Evolutionary conservation across 176 grass and related monocot species (phyloP).

Genomic region (Bothriochloa decipiens): DNA sequence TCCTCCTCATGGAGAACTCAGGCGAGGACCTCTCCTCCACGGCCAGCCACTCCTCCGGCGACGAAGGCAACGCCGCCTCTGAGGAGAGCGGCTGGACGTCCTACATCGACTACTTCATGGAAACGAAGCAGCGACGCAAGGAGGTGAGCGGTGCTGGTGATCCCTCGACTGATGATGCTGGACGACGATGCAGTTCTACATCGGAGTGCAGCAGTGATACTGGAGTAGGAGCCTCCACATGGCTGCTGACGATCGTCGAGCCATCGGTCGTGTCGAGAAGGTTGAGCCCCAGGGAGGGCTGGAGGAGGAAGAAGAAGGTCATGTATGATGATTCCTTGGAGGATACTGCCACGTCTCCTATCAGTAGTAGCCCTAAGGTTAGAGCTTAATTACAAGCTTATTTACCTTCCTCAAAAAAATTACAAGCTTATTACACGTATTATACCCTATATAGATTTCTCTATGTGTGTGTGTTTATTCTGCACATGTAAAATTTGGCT

Average conservation of each 20-base stretch:
- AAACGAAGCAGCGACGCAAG: not conserved
- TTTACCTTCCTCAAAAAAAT: not conserved
- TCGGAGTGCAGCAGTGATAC: not conserved
- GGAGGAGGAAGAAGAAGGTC: constrained; percentile 32
- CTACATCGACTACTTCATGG: constrained; percentile 55
- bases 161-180: constrained; percentile 13
- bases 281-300: constrained; percentile 9
- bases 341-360: constrained; percentile 55
- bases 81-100: constrained; percentile 57
- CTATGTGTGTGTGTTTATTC: not conserved
- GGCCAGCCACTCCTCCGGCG: constrained; percentile 11
- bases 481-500: not conserved
- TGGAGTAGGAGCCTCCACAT: not conserved
- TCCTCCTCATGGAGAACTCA: constrained; percentile 21
- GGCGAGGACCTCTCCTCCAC: constrained; percentile 11
- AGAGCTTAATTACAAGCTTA: not conserved
- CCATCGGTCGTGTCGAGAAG: constrained; percentile 28
- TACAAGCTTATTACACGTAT: not conserved
- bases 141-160: constrained; percentile 8
- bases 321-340: constrained; percentile 48
- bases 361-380: constrained; percentile 48
- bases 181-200: not conserved
- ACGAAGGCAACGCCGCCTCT: not conserved
- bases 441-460: not conserved
- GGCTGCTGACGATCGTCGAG: not conserved